These are phyloP conservation scores for Straminergon stramineum DNA, from an alignment of 225 moss, liverwort and hornwort genomes.

Conservation along the genomic window DNA sequence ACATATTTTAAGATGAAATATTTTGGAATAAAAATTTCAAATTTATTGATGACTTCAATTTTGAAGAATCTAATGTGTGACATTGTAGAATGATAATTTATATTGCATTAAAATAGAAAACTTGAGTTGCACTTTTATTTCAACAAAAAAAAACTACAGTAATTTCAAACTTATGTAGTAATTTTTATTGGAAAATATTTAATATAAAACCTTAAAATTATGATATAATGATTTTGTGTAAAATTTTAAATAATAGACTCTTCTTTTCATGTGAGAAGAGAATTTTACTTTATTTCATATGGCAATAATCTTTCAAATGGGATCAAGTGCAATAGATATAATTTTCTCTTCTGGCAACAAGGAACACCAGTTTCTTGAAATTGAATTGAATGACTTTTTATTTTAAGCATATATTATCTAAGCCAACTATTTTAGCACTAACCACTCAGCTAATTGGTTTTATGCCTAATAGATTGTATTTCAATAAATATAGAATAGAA, in stretches of 20 bases:
- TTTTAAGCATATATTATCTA: neutral
- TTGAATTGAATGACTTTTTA: neutral
- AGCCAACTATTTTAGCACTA: neutral
- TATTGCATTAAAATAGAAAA: neutral
- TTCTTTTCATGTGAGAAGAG: too few species aligned
- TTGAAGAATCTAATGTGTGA: neutral
- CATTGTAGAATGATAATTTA: neutral
- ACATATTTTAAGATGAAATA: neutral
- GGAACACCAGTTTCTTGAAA: fast-evolving
- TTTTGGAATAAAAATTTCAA: neutral
- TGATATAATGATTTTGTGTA: neutral
- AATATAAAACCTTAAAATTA: neutral
- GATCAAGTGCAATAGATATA: neutral
- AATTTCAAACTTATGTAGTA: neutral
- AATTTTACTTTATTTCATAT: neutral
- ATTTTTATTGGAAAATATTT: neutral
- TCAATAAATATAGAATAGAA: neutral
- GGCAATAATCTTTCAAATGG: neutral
- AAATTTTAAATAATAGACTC: neutral
- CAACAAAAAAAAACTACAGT: too few species aligned
- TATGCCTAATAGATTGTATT: too few species aligned
- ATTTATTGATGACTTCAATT: neutral
- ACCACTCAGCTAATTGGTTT: neutral
- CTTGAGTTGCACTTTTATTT: neutral
- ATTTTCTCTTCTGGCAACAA: neutral